These are phyloP conservation scores for Capronia coronata DNA, from an alignment of 2,329 filamentous ascomycete genomes.

Conservation along the genomic window DNA sequence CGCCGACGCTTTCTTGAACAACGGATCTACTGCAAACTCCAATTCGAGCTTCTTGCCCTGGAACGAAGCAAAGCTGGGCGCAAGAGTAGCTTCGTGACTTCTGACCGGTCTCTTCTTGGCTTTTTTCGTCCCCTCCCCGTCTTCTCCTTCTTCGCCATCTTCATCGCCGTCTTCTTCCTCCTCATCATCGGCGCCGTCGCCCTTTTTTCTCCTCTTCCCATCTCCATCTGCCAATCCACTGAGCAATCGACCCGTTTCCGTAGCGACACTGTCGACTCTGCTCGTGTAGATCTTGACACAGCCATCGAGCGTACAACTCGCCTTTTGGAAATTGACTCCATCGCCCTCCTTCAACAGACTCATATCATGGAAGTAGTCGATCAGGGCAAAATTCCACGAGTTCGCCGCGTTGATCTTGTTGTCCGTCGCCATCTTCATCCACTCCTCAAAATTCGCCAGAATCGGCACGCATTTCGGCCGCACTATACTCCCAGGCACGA, in stretches of 20 bases:
- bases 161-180: constrained; percentile 61
- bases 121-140: constrained; percentile 46
- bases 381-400: constrained; percentile 99
- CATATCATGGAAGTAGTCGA: constrained; percentile 99
- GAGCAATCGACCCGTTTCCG: constrained; percentile 88
- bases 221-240: constrained; percentile 82
- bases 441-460: constrained; percentile 96
- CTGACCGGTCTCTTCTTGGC: constrained; percentile 71
- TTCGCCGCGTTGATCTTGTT: constrained; percentile 98
- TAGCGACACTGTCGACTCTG: constrained; percentile 94
- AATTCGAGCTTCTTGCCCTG: constrained; percentile 97
- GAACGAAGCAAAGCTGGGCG: constrained; percentile 76
- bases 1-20: constrained; percentile 98
- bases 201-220: constrained; percentile 53
- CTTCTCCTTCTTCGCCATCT: constrained; percentile 42
- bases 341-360: constrained; percentile 92
- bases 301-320: constrained; percentile 92
- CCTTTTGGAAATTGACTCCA: constrained; percentile 96
- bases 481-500: constrained; percentile 15
- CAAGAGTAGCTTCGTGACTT: constrained; percentile 88
- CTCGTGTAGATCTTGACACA: constrained; percentile 99
- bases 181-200: constrained; percentile 62
- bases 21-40: constrained; percentile 89
- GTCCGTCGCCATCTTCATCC: constrained; percentile 99
- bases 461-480: constrained; percentile 52